A percentile compares a stretch with the other conserved stretches of the same genome.
Conservation (phyloP, 345 rosid species). For the Pelargonium nanum region DNA sequence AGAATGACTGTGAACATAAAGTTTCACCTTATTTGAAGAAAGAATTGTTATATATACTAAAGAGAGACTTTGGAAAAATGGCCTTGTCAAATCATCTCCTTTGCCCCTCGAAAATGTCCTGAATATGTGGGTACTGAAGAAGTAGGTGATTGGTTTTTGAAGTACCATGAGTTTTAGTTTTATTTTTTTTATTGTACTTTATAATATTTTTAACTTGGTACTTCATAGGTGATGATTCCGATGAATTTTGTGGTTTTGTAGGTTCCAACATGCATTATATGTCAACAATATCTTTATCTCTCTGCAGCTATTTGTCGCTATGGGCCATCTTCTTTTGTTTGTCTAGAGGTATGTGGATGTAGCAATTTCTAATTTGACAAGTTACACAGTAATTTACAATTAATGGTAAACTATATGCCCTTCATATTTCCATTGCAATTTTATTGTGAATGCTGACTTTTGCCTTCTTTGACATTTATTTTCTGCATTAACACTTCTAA, state of each 20-base stretch:
- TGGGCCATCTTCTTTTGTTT: slow-evolving; percentile 71
- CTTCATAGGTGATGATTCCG: neutral
- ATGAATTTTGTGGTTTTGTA: slow-evolving; percentile 23
- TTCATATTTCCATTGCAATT: neutral
- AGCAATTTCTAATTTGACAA: neutral
- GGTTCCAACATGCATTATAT: slow-evolving; percentile 86
- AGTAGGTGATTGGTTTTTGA: slow-evolving; percentile 29
- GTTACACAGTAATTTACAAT: neutral
- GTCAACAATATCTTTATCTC: slow-evolving; percentile 81
- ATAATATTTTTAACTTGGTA: slow-evolving; percentile 2
- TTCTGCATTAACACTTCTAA: too few species aligned
- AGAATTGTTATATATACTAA: slow-evolving; percentile 58
- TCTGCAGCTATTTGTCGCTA: slow-evolving; percentile 71
- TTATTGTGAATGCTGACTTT: too few species aligned
- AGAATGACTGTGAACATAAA: slow-evolving; percentile 39
- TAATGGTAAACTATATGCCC: neutral
- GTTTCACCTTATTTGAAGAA: slow-evolving; percentile 57
- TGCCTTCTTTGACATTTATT: too few species aligned
- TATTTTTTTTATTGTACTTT: neutral
- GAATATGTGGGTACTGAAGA: slow-evolving; percentile 83
- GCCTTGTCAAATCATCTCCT: slow-evolving; percentile 66
- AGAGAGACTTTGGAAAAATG: slow-evolving; percentile 81
- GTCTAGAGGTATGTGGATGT: slow-evolving; percentile 69
- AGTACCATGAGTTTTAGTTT: too few species aligned
- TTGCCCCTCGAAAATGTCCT: slow-evolving; percentile 56